Evolutionary conservation across 257 asterid genomes (phyloP).

Genomic region (Cynanchum wilfordii): DNA sequence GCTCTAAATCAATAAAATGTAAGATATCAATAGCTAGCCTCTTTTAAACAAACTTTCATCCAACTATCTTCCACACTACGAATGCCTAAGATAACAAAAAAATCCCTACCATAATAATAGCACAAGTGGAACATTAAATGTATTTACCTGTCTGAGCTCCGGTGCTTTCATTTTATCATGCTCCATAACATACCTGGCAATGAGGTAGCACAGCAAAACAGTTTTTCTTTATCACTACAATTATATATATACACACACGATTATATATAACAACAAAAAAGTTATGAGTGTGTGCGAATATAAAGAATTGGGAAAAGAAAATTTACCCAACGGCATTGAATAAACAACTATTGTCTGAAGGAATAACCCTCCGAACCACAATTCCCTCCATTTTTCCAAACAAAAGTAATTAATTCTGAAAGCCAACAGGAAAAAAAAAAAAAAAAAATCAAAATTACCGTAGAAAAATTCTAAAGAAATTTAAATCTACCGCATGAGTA

Average conservation of each 20-base stretch:
- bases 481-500: background rate
- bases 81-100: background rate
- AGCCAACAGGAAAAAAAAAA: background rate
- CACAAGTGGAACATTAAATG: constrained; percentile 5
- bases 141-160: constrained; percentile 81
- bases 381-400: constrained; percentile 53
- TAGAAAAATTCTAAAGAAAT: background rate
- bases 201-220: constrained; percentile 12
- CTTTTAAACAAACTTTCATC: background rate
- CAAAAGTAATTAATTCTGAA: constrained; percentile 6
- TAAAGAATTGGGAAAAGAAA: constrained; percentile 9
- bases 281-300: background rate
- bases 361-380: constrained; percentile 82
- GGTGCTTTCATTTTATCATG: constrained; percentile 70
- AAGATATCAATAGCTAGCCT: background rate
- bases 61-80: background rate
- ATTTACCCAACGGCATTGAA: constrained; percentile 95
- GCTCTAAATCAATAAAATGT: background rate
- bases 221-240: background rate
- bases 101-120: background rate
- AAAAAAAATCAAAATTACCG: background rate
- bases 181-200: constrained; percentile 86
- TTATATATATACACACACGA: background rate
- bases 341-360: constrained; percentile 94
- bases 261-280: too few species aligned